These are phyloP conservation scores for Rosa persica DNA, from an alignment of 306 rosid species.

Conservation along the genomic window DNA sequence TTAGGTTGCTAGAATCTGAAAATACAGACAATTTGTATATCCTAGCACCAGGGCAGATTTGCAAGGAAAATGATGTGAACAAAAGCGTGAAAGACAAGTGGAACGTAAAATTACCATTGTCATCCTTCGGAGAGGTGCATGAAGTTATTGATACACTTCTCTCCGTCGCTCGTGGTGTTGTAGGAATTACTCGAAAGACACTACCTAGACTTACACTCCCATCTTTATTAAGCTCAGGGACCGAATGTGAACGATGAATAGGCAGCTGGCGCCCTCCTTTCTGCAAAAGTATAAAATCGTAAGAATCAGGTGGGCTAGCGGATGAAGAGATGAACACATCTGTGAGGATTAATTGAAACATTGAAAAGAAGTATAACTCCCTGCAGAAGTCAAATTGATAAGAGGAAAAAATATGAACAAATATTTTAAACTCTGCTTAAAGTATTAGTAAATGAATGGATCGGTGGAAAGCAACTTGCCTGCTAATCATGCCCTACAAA, in stretches of 20 bases:
- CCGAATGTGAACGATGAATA: slow-evolving; percentile 49
- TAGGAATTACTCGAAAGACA: slow-evolving; percentile 38
- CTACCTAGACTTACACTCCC: slow-evolving; percentile 33
- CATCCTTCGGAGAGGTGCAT: slow-evolving; percentile 26
- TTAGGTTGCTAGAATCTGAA: slow-evolving; percentile 19
- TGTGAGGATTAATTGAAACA: not conserved
- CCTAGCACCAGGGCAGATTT: not conserved
- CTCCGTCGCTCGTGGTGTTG: slow-evolving; percentile 38
- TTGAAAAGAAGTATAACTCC: slow-evolving; percentile 1
- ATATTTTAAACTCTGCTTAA: not conserved
- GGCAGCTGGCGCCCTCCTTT: slow-evolving; percentile 41
- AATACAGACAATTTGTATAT: slow-evolving; percentile 19
- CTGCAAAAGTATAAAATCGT: slow-evolving; percentile 36
- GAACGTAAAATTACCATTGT: slow-evolving; percentile 26
- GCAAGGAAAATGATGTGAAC: not conserved
- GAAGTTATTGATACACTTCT: slow-evolving; percentile 12
- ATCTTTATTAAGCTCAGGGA: slow-evolving; percentile 41
- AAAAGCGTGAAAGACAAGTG: not conserved
- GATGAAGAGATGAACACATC: slow-evolving; percentile 2
- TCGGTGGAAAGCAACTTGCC: slow-evolving; percentile 2
- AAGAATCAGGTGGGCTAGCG: slow-evolving; percentile 18
- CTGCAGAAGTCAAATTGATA: not conserved
- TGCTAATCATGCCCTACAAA: not conserved
- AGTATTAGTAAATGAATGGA: not conserved
- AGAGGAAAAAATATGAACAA: not conserved